Conservation (phyloP, 139 green algal genomes). For the Chlamydomonas applanata region DNA sequence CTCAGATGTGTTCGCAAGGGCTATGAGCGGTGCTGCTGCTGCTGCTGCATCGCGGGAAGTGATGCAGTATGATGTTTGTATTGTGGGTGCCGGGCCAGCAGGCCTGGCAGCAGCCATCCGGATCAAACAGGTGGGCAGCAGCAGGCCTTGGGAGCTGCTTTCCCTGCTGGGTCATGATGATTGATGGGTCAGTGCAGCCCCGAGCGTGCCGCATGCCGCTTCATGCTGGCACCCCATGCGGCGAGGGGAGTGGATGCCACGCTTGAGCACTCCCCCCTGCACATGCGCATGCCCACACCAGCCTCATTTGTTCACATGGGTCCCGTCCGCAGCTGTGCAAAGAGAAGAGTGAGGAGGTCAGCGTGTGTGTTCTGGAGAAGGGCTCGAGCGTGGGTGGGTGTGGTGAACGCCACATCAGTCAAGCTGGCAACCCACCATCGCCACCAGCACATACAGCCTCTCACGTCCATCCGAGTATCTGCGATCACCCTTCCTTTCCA, state of each 20-base stretch:
- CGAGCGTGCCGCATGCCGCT: no score
- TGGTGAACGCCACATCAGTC: no score
- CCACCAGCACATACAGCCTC: no score
- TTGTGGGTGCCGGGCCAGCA: constrained; percentile 89
- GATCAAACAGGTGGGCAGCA: constrained; percentile 82
- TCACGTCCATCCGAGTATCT: no score
- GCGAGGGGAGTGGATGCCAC: no score
- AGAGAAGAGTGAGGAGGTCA: constrained; percentile 66
- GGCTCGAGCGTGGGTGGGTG: constrained; percentile 72
- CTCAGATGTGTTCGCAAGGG: background rate
- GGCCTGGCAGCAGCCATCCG: constrained; percentile 86
- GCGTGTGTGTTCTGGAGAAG: constrained; percentile 93
- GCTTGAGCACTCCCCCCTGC: no score
- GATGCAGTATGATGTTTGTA: constrained; percentile 85
- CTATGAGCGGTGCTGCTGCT: background rate
- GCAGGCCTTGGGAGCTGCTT: background rate
- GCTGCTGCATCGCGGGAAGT: constrained; percentile 36
- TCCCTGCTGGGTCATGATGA: background rate
- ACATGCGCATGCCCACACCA: background rate
- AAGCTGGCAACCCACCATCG: no score
- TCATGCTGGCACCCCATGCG: no score
- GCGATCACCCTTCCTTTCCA: no score
- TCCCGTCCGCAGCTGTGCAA: constrained; percentile 52
- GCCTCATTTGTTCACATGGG: background rate
- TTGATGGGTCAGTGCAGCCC: background rate